Percentiles rank a stretch among this genome's conserved stretches.
Conservation (phyloP, 495 filamentous ascomycete species). For the Aspergillus heteromorphus region DNA sequence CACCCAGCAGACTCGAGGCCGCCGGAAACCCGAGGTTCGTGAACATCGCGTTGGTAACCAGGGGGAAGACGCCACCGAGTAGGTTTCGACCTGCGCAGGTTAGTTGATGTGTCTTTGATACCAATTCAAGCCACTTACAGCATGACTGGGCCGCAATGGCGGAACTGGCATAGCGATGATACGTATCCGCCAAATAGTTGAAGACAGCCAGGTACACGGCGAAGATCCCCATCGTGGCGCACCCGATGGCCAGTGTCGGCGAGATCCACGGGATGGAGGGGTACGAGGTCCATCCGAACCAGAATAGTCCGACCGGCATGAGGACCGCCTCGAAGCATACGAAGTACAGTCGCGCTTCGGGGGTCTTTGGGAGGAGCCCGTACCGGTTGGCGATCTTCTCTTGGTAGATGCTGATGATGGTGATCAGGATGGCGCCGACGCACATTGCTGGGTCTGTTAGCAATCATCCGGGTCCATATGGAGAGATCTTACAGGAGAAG, state of each 20-base stretch:
- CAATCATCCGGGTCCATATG: background rate
- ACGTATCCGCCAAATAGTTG: slow-evolving; percentile 92
- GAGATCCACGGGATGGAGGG: slow-evolving; percentile 70
- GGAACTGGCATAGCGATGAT: slow-evolving; percentile 77
- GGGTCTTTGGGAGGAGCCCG: slow-evolving; percentile 46
- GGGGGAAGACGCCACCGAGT: slow-evolving; percentile 75
- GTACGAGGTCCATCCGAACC: slow-evolving; percentile 72
- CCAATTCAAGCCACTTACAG: slow-evolving; percentile 30
- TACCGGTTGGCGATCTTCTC: slow-evolving; percentile 45
- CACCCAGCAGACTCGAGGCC: slow-evolving; percentile 74
- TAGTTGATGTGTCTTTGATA: background rate
- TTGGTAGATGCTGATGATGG: slow-evolving; percentile 70
- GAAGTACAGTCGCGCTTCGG: slow-evolving; percentile 80
- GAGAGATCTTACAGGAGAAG: slow-evolving; percentile 51
- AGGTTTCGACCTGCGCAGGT: slow-evolving; percentile 60
- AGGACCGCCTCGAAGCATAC: slow-evolving; percentile 66
- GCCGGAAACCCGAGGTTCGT: slow-evolving; percentile 61
- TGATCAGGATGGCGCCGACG: slow-evolving; percentile 62
- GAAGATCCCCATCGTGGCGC: slow-evolving; percentile 84
- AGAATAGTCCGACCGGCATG: slow-evolving; percentile 74
- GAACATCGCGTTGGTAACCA: slow-evolving; percentile 70
- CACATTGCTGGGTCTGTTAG: slow-evolving; percentile 49
- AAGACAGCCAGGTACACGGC: slow-evolving; percentile 86
- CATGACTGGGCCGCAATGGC: slow-evolving; percentile 86
- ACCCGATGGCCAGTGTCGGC: slow-evolving; percentile 62